A percentile compares a stretch with the other conserved stretches of the same genome.
phyloP scores from a whole-genome alignment of 2,329 filamentous ascomycete species.

The Claviceps pazoutovae region DNA sequence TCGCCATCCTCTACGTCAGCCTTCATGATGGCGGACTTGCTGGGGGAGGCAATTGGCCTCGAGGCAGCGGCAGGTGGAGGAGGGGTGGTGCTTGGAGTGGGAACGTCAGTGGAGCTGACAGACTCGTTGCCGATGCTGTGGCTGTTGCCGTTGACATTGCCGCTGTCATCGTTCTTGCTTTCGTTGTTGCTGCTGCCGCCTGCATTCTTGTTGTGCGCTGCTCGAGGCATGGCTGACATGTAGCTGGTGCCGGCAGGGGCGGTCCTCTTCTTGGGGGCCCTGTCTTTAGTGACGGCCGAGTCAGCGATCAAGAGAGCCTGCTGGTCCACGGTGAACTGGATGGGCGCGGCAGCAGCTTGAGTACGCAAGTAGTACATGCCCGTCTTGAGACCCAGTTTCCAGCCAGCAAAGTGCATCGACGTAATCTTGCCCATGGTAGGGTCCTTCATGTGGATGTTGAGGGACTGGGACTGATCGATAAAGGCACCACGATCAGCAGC shows the following conservation, averaged over 20 bases:
- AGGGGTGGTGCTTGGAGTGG: conserved; percentile 56
- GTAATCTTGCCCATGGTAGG: conserved; percentile 99
- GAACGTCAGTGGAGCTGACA: conserved; percentile 41
- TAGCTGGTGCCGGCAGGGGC: conserved; percentile 40
- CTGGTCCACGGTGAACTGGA: conserved; percentile 98
- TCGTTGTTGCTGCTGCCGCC: conserved; percentile 13
- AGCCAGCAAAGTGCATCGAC: conserved; percentile 97
- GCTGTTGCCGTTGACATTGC: not conserved
- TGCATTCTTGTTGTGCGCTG: conserved; percentile 49
- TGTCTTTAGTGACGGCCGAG: conserved; percentile 56
- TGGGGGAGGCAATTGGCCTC: conserved; percentile 39
- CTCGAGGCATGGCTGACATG: conserved; percentile 48
- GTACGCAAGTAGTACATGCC: conserved; percentile 99
- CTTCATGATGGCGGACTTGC: conserved; percentile 55
- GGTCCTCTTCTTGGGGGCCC: conserved; percentile 54
- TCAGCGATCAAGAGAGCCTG: conserved; percentile 82
- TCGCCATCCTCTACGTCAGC: conserved; percentile 66
- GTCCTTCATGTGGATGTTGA: conserved; percentile 99
- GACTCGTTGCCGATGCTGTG: conserved; percentile 14
- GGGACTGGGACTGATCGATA: conserved; percentile 96
- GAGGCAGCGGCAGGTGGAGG: conserved; percentile 30
- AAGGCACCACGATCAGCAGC: conserved; percentile 95
- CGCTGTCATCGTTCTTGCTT: not conserved
- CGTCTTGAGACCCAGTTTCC: conserved; percentile 98
- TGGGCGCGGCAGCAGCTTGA: conserved; percentile 89